Evolutionary conservation across 371 early-diverging fungal species (phyloP).

Genomic region (Lichtheimia corymbifera): DNA sequence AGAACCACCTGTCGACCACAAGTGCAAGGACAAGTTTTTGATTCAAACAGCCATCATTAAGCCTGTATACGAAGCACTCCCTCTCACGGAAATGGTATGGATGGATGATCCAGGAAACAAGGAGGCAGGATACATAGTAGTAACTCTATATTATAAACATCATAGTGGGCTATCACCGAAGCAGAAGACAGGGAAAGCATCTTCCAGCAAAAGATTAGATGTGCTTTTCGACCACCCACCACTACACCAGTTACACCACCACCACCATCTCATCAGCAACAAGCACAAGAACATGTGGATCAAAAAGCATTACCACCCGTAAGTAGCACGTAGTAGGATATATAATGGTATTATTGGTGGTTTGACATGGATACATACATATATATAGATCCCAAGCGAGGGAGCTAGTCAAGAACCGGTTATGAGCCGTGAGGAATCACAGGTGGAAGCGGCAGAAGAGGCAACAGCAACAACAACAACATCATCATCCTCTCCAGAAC

Average conservation of each 20-base stretch:
- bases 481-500: background rate
- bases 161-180: slow-evolving; percentile 61
- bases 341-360: no score
- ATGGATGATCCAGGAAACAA: background rate
- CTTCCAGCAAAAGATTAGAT: slow-evolving; percentile 64
- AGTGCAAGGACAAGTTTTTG: slow-evolving; percentile 94
- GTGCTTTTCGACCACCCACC: slow-evolving; percentile 13
- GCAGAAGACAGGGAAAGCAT: slow-evolving; percentile 46
- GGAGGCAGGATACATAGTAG: background rate
- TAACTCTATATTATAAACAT: background rate
- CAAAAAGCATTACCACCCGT: no score
- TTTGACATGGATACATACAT: no score
- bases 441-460: background rate
- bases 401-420: no score
- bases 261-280: no score
- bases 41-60: slow-evolving; percentile 83
- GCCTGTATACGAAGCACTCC: slow-evolving; percentile 35
- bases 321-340: no score
- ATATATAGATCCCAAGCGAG: no score
- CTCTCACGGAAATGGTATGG: slow-evolving; percentile 18
- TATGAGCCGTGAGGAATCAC: background rate
- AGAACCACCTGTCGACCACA: slow-evolving; percentile 69
- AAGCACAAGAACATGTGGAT: no score
- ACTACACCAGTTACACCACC: no score
- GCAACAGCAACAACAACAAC: background rate